These are phyloP conservation scores for Penicillium verrucosum DNA, from an alignment of 2,329 filamentous ascomycete genomes.

Conservation along the genomic window DNA sequence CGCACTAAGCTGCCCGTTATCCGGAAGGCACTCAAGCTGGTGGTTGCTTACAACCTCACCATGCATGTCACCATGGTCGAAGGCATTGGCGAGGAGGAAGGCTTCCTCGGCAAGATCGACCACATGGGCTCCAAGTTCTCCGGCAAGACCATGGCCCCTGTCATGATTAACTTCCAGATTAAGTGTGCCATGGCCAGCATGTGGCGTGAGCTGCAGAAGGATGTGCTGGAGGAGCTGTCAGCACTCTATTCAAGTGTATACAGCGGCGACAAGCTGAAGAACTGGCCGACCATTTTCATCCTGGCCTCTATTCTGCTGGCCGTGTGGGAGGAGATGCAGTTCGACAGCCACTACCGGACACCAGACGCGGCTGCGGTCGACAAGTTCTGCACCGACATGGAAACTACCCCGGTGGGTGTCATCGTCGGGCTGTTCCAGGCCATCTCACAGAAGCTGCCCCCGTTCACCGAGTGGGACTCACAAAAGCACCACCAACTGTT, in stretches of 20 bases:
- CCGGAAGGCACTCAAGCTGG: conserved; percentile 90
- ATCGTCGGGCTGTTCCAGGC: conserved; percentile 96
- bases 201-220: conserved; percentile 97
- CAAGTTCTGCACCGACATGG: conserved; percentile 97
- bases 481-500: conserved; percentile 85
- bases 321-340: conserved; percentile 98
- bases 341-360: conserved; percentile 93
- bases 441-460: conserved; percentile 92
- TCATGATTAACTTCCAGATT: conserved; percentile 99
- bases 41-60: conserved; percentile 93
- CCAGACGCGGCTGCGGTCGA: conserved; percentile 79
- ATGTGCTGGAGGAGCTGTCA: conserved; percentile 91
- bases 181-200: conserved; percentile 96
- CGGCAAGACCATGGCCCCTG: conserved; percentile 86
- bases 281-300: conserved; percentile 99
- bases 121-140: conserved; percentile 82
- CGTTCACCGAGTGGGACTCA: conserved; percentile 92
- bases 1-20: conserved; percentile 86
- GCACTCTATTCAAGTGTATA: conserved; percentile 95
- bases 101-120: conserved; percentile 76
- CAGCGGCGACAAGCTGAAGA: conserved; percentile 94
- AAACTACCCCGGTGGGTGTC: conserved; percentile 90
- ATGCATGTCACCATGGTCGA: conserved; percentile 93
- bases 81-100: conserved; percentile 76
- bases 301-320: conserved; percentile 86